A percentile compares a stretch with the other conserved stretches of the same genome.
phyloP scores from a whole-genome alignment of 306 rosid species.

The Cucumis cinereus region DNA sequence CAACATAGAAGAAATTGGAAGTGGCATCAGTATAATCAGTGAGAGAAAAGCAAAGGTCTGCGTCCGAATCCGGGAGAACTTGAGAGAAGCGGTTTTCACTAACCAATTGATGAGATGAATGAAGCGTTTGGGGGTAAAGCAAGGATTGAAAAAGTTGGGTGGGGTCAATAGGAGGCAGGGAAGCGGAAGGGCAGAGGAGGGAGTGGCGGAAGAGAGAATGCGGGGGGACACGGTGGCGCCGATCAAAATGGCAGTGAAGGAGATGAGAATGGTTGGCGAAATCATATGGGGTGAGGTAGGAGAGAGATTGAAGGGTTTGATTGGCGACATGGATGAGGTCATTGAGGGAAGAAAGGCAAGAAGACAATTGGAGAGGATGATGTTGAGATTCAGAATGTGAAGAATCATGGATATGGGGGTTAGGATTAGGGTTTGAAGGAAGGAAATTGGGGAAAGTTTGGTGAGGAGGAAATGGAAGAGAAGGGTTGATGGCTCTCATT shows the following conservation, averaged over 20 bases:
- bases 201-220: constrained; percentile 48
- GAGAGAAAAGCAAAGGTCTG: constrained; percentile 42
- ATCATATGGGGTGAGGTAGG: constrained; percentile 19
- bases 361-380: constrained; percentile 18
- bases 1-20: constrained; percentile 42
- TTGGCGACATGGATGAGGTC: constrained; percentile 27
- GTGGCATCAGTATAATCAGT: constrained; percentile 16
- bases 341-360: constrained; percentile 37
- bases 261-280: not conserved
- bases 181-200: constrained; percentile 50
- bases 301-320: constrained; percentile 22
- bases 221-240: constrained; percentile 45
- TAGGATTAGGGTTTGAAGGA: constrained; percentile 23
- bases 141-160: constrained; percentile 18
- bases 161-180: constrained; percentile 7
- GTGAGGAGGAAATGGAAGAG: constrained; percentile 13
- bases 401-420: not conserved
- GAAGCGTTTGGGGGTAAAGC: constrained; percentile 41
- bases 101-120: constrained; percentile 4
- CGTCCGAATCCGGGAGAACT: constrained; percentile 10
- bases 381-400: not conserved
- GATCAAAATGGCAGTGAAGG: constrained; percentile 39
- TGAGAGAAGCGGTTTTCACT: constrained; percentile 6
- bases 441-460: constrained; percentile 6
- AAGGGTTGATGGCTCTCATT: not conserved